Evolutionary conservation across 768 basidiomycete species (phyloP), one percentile per base, ranked within the genome.

Genomic region (Termitomyces sp.): DNA sequence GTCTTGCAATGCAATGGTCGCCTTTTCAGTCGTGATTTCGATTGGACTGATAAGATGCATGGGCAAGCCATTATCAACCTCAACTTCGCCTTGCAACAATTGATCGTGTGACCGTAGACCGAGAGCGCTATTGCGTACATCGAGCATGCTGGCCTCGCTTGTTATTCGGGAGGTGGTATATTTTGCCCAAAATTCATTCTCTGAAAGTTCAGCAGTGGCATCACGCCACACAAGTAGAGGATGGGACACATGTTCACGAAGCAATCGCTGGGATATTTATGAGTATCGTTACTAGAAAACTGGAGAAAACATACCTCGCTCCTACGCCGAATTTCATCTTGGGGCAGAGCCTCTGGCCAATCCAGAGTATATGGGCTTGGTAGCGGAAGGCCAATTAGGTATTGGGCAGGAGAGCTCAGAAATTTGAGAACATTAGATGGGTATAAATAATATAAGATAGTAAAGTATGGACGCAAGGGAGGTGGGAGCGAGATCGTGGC

Each of bases 381-480:
- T 36, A 81, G 71, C 4, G 68, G 65, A 62, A 73, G 79, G 26
- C 80, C 77, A 8, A 68, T 70, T 18, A 97, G 71, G 63, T 92
- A 94, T 37, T 71, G 69, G 9, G 78, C 76, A 1, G 94, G 91
- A 50, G 78, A 74, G 52, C 85, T 83, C 53, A 94, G 71, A 69
- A 97, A 97, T 54, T 80, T 81, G 57, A 96, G 75, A 42, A 90
- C 78, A 73, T 95, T 97, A 72, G 87, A 90, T 1, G 94, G 94
- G 74, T 92, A 97, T 48, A 94, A 82, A 64, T 92, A 94, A 72
- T 95, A 96, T 59, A 97, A 75, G 46, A 80, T 79, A 2, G 87
- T 86, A 72, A 94, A 94, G 65, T 83, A 90, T 44, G 75, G 79
- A 20, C 83, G 79, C 16, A 84, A 79, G 4, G 83, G 80, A 18